Evolutionary conservation across 1,284 basidiomycete species (phyloP).

Genomic region (Sanguinoderma infundibulare): DNA sequence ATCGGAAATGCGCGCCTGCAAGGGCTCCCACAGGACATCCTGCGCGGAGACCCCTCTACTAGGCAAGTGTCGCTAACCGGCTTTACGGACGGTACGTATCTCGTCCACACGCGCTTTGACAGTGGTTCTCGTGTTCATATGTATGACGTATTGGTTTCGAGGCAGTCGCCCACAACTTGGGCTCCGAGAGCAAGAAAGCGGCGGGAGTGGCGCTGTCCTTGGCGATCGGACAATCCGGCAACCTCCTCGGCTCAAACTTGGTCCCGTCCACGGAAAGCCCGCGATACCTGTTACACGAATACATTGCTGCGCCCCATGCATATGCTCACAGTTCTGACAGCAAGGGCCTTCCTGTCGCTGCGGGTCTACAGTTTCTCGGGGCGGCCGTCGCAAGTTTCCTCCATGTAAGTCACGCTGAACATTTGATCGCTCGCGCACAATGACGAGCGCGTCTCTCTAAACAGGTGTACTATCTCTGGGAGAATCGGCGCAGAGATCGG

Average conservation of each 20-base stretch:
- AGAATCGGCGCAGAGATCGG: constrained; percentile 61
- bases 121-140: no score
- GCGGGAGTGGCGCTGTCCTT: constrained; percentile 77
- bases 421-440: no score
- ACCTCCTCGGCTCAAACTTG: constrained; percentile 74
- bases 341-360: constrained; percentile 67
- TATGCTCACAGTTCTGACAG: constrained; percentile 36
- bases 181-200: constrained; percentile 79
- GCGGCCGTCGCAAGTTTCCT: constrained; percentile 56
- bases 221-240: constrained; percentile 77
- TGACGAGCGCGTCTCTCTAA: no score
- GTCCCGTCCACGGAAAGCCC: constrained; percentile 70
- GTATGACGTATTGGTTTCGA: no score
- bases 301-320: not conserved
- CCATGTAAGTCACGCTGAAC: no score
- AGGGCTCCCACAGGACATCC: constrained; percentile 63
- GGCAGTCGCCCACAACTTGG: constrained; percentile 73
- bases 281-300: constrained; percentile 65
- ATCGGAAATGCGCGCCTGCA: constrained; percentile 78
- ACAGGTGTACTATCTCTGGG: constrained; percentile 64
- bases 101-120: no score
- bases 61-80: no score
- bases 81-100: no score
- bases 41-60: constrained; percentile 73
- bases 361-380: constrained; percentile 62